Evolutionary conservation across 495 filamentous ascomycete genomes (phyloP).

Genomic region (Entonaema liquescens): DNA sequence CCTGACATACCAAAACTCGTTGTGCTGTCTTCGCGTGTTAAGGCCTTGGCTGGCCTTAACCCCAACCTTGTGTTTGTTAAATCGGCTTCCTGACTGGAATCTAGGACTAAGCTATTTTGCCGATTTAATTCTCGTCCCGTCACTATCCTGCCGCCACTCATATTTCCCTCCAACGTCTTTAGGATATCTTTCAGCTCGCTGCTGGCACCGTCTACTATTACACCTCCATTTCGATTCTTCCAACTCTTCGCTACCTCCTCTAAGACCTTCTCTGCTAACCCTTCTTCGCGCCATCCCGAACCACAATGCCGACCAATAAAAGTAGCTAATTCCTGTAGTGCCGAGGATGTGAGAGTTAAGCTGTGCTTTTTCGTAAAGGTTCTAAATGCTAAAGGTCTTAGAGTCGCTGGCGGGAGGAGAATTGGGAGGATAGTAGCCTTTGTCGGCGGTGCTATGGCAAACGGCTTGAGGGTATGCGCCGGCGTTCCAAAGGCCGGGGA

Average conservation of each 20-base stretch:
- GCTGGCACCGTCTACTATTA: slow-evolving; percentile 87
- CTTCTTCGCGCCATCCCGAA: slow-evolving; percentile 95
- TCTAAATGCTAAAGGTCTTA: slow-evolving; percentile 91
- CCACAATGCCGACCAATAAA: slow-evolving; percentile 95
- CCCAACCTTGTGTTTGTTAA: slow-evolving; percentile 54
- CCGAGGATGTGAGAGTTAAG: slow-evolving; percentile 88
- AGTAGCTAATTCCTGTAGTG: slow-evolving; percentile 80
- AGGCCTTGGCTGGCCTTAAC: slow-evolving; percentile 48
- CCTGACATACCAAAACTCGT: slow-evolving; percentile 69
- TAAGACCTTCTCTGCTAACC: slow-evolving; percentile 87
- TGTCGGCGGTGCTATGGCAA: slow-evolving; percentile 58
- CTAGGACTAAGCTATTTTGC: slow-evolving; percentile 64
- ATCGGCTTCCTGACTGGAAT: slow-evolving; percentile 50
- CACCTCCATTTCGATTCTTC: slow-evolving; percentile 83
- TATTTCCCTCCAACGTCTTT: slow-evolving; percentile 80
- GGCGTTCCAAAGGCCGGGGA: slow-evolving; percentile 91
- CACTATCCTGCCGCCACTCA: slow-evolving; percentile 78
- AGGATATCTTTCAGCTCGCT: slow-evolving; percentile 80
- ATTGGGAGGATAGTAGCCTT: slow-evolving; percentile 87
- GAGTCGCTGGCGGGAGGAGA: slow-evolving; percentile 81
- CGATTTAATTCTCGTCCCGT: slow-evolving; percentile 60
- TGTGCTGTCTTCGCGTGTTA: slow-evolving; percentile 65
- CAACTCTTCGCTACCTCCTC: slow-evolving; percentile 90
- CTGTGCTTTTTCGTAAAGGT: slow-evolving; percentile 98
- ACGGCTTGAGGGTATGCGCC: slow-evolving; percentile 72